Percentiles rank a stretch among this genome's conserved stretches.
Conservation (phyloP, 2,329 filamentous ascomycete genomes). For the Colletotrichum endophyticum region DNA sequence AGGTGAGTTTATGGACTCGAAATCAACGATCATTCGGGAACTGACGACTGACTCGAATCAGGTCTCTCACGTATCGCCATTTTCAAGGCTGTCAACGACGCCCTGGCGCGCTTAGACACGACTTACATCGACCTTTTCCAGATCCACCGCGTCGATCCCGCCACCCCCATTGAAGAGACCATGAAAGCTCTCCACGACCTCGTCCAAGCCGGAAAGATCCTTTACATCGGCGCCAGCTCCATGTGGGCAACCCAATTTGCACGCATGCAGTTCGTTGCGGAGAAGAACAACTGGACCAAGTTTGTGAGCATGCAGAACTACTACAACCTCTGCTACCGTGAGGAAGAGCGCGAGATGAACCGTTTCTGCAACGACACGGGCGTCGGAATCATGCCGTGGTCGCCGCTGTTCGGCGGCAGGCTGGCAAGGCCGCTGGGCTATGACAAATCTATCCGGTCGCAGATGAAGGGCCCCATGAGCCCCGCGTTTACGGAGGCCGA, state of each 20-base stretch:
- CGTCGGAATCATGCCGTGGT: constrained; percentile 34
- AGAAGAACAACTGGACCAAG: constrained; percentile 59
- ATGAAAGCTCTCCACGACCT: constrained; percentile 68
- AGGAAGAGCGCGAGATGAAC: constrained; percentile 58
- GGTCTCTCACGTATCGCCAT: constrained; percentile 26
- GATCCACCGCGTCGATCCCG: constrained; percentile 63
- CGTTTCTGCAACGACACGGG: constrained; percentile 45
- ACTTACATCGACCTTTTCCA: constrained; percentile 58
- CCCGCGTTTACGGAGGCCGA: not conserved
- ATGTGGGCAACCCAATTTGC: constrained; percentile 19
- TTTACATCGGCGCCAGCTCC: constrained; percentile 23
- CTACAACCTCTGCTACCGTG: constrained; percentile 60
- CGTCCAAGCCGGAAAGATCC: constrained; percentile 59
- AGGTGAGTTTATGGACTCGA: not conserved
- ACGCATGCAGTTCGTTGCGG: constrained; percentile 54
- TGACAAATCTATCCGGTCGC: not conserved
- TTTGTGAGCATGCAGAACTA: constrained; percentile 64
- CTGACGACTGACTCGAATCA: constrained; percentile 37
- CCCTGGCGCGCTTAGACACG: constrained; percentile 49
- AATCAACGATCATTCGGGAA: not conserved
- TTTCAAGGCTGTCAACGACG: constrained; percentile 46
- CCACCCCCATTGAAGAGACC: constrained; percentile 59
- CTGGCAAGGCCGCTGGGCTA: not conserved
- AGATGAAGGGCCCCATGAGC: not conserved
- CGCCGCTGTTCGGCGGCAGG: constrained; percentile 7